A percentile compares a stretch with the other conserved stretches of the same genome.
These are phyloP conservation scores for Oenanthe sinensis DNA, from an alignment of 129 eudicot genomes.

Conservation along the genomic window DNA sequence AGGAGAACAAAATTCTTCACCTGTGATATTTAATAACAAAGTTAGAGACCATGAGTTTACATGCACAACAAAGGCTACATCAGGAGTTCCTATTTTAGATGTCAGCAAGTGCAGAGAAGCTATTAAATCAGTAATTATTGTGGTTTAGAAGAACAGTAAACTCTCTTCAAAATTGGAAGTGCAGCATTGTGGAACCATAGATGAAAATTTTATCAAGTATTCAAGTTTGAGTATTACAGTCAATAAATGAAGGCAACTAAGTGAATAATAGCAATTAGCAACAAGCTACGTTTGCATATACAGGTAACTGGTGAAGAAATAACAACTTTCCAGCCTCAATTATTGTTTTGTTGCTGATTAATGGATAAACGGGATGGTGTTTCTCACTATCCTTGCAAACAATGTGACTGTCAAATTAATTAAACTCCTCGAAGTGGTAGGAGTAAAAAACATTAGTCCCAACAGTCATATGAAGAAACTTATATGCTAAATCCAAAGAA, in stretches of 20 bases:
- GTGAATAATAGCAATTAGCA: background rate
- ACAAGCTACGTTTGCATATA: background rate
- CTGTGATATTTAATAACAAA: constrained; percentile 24
- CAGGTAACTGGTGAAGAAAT: background rate
- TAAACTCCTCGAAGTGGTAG: background rate
- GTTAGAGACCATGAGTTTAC: background rate
- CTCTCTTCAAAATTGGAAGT: background rate
- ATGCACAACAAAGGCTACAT: background rate
- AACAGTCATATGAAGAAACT: background rate
- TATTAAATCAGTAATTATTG: background rate
- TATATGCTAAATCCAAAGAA: background rate
- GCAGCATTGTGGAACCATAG: background rate
- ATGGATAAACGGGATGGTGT: background rate
- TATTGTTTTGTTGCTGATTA: background rate
- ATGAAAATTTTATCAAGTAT: background rate
- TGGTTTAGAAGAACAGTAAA: background rate
- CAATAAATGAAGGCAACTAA: background rate
- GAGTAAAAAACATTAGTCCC: background rate
- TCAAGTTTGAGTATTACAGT: background rate
- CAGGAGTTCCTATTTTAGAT: background rate
- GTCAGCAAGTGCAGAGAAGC: background rate
- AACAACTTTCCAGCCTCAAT: background rate
- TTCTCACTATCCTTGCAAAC: background rate
- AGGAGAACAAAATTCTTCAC: constrained; percentile 91
- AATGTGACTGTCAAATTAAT: background rate